These are phyloP conservation scores for Xylaria digitata DNA, from an alignment of 2,329 filamentous ascomycete genomes.

Conservation along the genomic window DNA sequence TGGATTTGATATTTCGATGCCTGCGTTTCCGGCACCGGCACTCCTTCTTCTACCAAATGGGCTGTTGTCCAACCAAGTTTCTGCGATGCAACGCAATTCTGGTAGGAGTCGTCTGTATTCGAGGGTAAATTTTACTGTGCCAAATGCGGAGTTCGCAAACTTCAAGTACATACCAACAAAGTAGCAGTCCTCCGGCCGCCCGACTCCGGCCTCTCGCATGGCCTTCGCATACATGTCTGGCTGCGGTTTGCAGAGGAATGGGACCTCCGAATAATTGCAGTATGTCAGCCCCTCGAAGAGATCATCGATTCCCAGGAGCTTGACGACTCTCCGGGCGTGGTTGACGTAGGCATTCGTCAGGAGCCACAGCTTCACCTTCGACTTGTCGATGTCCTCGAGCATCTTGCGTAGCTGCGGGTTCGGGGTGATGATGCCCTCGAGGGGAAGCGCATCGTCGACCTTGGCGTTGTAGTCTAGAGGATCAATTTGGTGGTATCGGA, in stretches of 20 bases:
- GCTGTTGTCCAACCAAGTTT: slow-evolving; percentile 86
- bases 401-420: slow-evolving; percentile 79
- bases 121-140: slow-evolving; percentile 8
- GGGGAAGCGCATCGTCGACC: slow-evolving; percentile 92
- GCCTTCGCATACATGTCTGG: slow-evolving; percentile 87
- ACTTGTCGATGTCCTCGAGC: slow-evolving; percentile 83
- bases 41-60: slow-evolving; percentile 84
- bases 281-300: slow-evolving; percentile 95
- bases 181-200: slow-evolving; percentile 78
- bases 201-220: slow-evolving; percentile 83
- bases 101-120: slow-evolving; percentile 79
- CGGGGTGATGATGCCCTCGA: slow-evolving; percentile 85
- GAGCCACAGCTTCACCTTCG: slow-evolving; percentile 89
- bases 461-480: slow-evolving; percentile 93
- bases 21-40: slow-evolving; percentile 70
- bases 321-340: slow-evolving; percentile 85
- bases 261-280: slow-evolving; percentile 83
- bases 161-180: slow-evolving; percentile 79
- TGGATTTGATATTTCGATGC: slow-evolving; percentile 81
- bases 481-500: slow-evolving; percentile 94
- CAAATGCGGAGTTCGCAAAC: background rate
- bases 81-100: slow-evolving; percentile 82
- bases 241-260: slow-evolving; percentile 88
- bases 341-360: slow-evolving; percentile 96
- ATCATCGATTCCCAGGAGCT: slow-evolving; percentile 83